Evolutionary conservation across 352 stramenopile species (phyloP).

Genomic region (Aphanomyces invadans): DNA sequence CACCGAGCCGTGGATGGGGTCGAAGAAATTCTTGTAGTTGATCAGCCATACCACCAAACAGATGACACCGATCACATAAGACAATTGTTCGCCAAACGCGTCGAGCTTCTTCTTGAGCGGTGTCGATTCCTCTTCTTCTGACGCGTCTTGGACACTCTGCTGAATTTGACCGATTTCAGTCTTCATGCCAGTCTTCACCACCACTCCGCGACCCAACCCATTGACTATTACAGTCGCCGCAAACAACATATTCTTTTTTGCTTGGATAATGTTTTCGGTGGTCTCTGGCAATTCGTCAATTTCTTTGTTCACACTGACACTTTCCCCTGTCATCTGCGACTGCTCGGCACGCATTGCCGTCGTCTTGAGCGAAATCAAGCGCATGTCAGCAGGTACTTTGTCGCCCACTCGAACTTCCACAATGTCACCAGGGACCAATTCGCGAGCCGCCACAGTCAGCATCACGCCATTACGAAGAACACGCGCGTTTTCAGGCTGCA

Average conservation of each 20-base stretch:
- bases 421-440: constrained; percentile 96
- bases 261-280: constrained; percentile 81
- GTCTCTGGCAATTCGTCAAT: constrained; percentile 60
- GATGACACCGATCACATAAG: constrained; percentile 95
- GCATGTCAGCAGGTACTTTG: constrained; percentile 95
- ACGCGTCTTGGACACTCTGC: constrained; percentile 86
- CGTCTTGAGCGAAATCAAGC: constrained; percentile 92
- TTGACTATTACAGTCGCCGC: constrained; percentile 96
- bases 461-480: constrained; percentile 82
- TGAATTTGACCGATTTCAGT: constrained; percentile 99
- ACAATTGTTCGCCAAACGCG: constrained; percentile 96
- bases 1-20: constrained; percentile 75
- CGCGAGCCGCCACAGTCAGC: constrained; percentile 71
- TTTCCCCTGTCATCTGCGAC: constrained; percentile 95
- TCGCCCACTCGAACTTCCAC: constrained; percentile 95
- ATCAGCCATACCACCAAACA: constrained; percentile 96
- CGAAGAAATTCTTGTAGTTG: constrained; percentile 96
- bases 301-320: constrained; percentile 88
- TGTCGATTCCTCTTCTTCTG: constrained; percentile 91
- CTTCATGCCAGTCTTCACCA: constrained; percentile 94
- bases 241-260: constrained; percentile 97
- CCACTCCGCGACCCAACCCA: constrained; percentile 88
- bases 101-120: constrained; percentile 97
- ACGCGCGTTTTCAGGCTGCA: constrained; percentile 90
- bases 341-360: constrained; percentile 93